phyloP scores from a whole-genome alignment of 1,284 basidiomycete species.

The Apiotrichum siamense region DNA sequence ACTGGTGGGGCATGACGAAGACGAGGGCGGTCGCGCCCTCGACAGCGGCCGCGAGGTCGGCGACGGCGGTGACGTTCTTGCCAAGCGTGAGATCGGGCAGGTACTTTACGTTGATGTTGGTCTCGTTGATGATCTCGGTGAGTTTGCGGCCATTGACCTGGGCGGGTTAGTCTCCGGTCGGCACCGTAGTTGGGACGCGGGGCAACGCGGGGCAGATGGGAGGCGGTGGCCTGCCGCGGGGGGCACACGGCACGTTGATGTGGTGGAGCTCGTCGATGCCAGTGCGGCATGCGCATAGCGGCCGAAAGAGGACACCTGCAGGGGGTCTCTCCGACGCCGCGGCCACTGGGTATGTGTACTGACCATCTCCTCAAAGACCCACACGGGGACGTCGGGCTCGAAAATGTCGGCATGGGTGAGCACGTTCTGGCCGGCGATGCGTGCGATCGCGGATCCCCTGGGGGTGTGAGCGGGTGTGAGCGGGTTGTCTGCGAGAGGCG shows the following conservation, averaged over 20 bases:
- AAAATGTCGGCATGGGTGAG: conserved; percentile 49
- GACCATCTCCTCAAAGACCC: conserved; percentile 53
- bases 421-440: conserved; percentile 51
- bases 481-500: no score
- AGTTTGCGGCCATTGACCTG: conserved; percentile 53
- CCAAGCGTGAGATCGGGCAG: conserved; percentile 52
- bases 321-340: no score
- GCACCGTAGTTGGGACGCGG: no score
- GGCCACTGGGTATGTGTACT: no score
- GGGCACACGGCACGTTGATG: no score
- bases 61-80: conserved; percentile 52
- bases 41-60: conserved; percentile 51
- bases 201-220: no score
- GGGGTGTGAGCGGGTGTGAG: not conserved
- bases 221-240: no score
- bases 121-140: conserved; percentile 53
- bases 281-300: no score
- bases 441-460: conserved; percentile 56
- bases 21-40: conserved; percentile 53
- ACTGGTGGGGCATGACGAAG: conserved; percentile 56
- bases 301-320: no score
- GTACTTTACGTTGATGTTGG: conserved; percentile 49
- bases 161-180: not conserved
- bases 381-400: conserved; percentile 49
- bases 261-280: no score